phyloP scores from a whole-genome alignment of 108 stramenopile genomes.

The Cafeteria roenbergensis region DNA sequence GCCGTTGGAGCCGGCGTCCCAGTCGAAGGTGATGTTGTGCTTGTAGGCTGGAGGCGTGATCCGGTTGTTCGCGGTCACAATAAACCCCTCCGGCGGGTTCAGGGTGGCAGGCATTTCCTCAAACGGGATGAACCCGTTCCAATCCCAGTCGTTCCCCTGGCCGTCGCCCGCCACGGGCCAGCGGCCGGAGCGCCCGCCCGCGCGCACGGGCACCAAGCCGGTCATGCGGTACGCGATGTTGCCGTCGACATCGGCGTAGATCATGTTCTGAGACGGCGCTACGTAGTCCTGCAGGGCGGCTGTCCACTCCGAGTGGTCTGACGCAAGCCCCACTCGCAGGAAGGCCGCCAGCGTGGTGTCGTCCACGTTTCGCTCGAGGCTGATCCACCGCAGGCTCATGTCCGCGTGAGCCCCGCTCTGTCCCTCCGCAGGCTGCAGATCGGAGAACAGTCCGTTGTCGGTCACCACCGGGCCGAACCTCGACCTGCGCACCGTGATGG shows the following conservation, averaged over 20 bases:
- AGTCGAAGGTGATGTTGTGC: not conserved
- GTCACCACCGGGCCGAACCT: constrained; percentile 14
- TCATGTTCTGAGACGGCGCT: constrained; percentile 15
- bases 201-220: constrained; percentile 10
- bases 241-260: constrained; percentile 5
- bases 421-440: not conserved
- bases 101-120: constrained; percentile 7
- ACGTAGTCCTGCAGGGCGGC: constrained; percentile 4
- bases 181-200: not conserved
- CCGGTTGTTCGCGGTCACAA: constrained; percentile 20
- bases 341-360: constrained; percentile 16
- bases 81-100: constrained; percentile 15
- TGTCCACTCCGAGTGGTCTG: not conserved
- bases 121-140: constrained; percentile 12
- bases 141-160: constrained; percentile 2
- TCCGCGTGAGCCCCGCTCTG: not conserved
- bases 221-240: constrained; percentile 18
- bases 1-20: not conserved
- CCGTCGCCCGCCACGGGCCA: constrained; percentile 15
- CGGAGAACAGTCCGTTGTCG: constrained; percentile 4
- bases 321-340: not conserved
- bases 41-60: constrained; percentile 1
- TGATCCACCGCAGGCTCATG: constrained; percentile 15
- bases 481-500: not conserved
- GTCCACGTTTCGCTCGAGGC: not conserved